Base-by-base conservation (phyloP, 2,329 filamentous ascomycete genomes). In the Metarhizium anisopliae region DNA sequence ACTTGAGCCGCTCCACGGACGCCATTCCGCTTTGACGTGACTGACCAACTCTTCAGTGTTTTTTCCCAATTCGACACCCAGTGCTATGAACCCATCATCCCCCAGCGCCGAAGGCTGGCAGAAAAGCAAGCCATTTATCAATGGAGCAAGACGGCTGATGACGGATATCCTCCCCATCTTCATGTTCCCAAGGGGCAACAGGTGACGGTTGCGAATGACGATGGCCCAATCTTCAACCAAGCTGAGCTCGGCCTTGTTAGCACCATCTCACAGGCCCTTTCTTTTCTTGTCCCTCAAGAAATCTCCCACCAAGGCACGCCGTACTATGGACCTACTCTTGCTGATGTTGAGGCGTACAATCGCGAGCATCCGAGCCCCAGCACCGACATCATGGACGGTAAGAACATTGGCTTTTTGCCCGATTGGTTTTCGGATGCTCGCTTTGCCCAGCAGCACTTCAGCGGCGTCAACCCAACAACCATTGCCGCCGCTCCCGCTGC, bases 391-490 rank as follows among this genome's bases (percentile, higher is more conserved):
- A 60, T 62, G 40, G 57, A 59, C 1, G 70, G 69, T 18, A 59
- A 63, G 20, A 70, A 71, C 54, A 63, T 71, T 25, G 69, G 68
- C 7, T 55, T 70, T 29, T 62, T 69, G 8, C 61, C 67, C 10
- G 72, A 76, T 56, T 77, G 73, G 73, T 76, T 65, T 60, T 67
- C 67, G 16, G 74, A 77, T 56, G 66, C 70, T 3, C 66, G 73
- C 18, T 77, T 77, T 50, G 74, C 74, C 2, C 69, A 77, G 47
- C 74, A 77, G 62, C 68, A 68, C 11, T 71, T 77, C 52, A 75
- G 70, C 0, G 74, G 74, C 3, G 68, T 68, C 40, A 76, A 77
- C 59, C 74, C 74, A 1, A 71, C 70, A 1, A 76, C 74, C 8
- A 74, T 77, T 62, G 74, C 75, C 58, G 77, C 56, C 20, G 69